These are phyloP conservation scores for Schizosaccharomyces cryophilus DNA, from an alignment of 805 yeast genomes.

Conservation along the genomic window DNA sequence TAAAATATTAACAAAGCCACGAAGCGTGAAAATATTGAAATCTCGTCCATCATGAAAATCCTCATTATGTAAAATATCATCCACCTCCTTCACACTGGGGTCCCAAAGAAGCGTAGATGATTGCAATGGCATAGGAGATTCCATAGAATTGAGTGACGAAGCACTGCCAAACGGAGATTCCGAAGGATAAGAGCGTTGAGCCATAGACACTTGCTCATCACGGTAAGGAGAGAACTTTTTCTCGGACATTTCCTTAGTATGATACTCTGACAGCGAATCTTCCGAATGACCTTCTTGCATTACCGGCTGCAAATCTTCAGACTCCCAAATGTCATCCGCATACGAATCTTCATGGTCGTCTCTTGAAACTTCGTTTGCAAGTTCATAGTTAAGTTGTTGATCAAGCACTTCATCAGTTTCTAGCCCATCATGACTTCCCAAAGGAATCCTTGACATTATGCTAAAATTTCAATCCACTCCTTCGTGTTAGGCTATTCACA, in stretches of 20 bases:
- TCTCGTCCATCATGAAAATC: not conserved
- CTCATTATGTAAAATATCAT: slow-evolving; percentile 1
- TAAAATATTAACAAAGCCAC: not conserved
- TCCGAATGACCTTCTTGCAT: not conserved
- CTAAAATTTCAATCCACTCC: not conserved
- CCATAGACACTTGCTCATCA: not conserved
- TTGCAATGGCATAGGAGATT: not conserved
- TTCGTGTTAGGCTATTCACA: not conserved
- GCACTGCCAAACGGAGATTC: not conserved
- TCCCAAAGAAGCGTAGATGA: slow-evolving; percentile 1
- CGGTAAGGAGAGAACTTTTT: not conserved
- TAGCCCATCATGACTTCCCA: not conserved
- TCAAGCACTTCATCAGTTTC: not conserved
- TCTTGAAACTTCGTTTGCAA: not conserved
- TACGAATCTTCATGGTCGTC: not conserved
- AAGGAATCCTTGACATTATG: not conserved
- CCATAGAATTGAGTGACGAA: not conserved
- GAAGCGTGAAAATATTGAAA: not conserved
- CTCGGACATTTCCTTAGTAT: not conserved
- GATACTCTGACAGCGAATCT: not conserved
- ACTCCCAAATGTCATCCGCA: not conserved
- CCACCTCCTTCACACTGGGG: slow-evolving; percentile 1
- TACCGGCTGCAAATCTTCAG: not conserved
- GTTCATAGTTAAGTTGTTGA: not conserved
- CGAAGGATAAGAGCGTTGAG: not conserved